Percentiles rank a stretch among this genome's conserved stretches.
Conservation (phyloP, 2,329 filamentous ascomycete genomes). For the Cordyceps farinosa region DNA sequence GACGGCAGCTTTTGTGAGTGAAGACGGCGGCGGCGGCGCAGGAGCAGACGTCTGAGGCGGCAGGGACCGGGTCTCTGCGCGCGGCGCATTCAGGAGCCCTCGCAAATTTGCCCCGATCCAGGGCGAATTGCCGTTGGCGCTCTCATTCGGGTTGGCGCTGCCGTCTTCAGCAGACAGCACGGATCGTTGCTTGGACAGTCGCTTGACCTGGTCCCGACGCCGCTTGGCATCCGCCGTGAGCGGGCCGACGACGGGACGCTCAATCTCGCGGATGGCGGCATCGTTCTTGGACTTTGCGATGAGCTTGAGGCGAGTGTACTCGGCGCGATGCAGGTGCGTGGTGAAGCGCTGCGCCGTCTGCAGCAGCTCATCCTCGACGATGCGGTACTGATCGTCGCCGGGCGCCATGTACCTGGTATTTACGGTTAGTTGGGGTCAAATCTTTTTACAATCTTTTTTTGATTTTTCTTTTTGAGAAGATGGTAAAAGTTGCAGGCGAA, state of each 20-base stretch:
- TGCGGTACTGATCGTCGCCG: slow-evolving; percentile 73
- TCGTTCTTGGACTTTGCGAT: slow-evolving; percentile 53
- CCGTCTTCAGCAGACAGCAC: slow-evolving; percentile 16
- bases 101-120: slow-evolving; percentile 35
- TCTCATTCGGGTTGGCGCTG: slow-evolving; percentile 1
- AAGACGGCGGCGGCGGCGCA: not conserved
- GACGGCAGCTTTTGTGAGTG: slow-evolving; percentile 21
- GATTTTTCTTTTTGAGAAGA: not conserved
- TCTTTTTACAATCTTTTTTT: not conserved
- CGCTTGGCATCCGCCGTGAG: slow-evolving; percentile 27
- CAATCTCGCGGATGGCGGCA: slow-evolving; percentile 47
- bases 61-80: slow-evolving; percentile 25
- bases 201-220: slow-evolving; percentile 23
- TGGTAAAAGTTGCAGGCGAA: not conserved
- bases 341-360: slow-evolving; percentile 67
- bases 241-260: slow-evolving; percentile 46
- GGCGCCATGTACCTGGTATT: slow-evolving; percentile 57
- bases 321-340: slow-evolving; percentile 70
- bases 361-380: slow-evolving; percentile 80
- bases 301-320: slow-evolving; percentile 66
- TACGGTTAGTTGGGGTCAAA: too few relatives aligned
- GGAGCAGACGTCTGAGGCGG: not conserved
- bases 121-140: slow-evolving; percentile 18
- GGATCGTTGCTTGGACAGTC: slow-evolving; percentile 26
- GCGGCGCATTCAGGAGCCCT: slow-evolving; percentile 43